Percentiles rank a stretch among this genome's conserved stretches.
Evolutionary conservation across 2,329 filamentous ascomycete genomes (phyloP).

Genomic region (Polytolypa hystricis): DNA sequence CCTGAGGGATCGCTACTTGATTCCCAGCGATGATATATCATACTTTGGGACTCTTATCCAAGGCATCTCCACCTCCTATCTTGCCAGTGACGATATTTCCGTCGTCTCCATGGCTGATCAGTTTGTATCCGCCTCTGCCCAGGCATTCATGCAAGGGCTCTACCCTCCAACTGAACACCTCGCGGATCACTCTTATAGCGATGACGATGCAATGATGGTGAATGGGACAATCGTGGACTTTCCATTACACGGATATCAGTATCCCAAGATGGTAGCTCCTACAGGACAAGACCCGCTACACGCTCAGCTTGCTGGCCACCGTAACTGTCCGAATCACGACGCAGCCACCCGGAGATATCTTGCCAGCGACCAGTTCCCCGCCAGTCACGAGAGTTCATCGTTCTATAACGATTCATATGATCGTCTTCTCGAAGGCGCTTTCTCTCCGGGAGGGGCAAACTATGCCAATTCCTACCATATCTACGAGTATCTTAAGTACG

Average conservation of each 20-base stretch:
- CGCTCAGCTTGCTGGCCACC: conserved; percentile 40
- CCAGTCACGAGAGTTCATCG: conserved; percentile 25
- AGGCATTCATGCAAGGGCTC: conserved; percentile 51
- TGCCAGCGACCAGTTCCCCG: conserved; percentile 29
- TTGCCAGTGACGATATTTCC: conserved; percentile 37
- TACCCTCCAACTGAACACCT: conserved; percentile 41
- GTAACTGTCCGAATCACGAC: conserved; percentile 32
- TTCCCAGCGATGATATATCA: conserved; percentile 15
- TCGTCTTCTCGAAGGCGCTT: conserved; percentile 32
- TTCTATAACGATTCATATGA: conserved; percentile 40
- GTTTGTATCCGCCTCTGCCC: conserved; percentile 41
- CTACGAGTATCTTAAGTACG: conserved; percentile 47
- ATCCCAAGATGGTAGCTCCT: conserved; percentile 39
- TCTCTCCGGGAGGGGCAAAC: conserved; percentile 29
- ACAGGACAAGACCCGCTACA: conserved; percentile 38
- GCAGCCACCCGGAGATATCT: conserved; percentile 31
- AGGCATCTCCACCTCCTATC: conserved; percentile 34
- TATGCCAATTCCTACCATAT: conserved; percentile 45
- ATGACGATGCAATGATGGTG: conserved; percentile 30
- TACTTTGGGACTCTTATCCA: conserved; percentile 27
- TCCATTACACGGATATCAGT: conserved; percentile 48
- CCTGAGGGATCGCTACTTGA: conserved; percentile 45
- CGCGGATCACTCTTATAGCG: conserved; percentile 21
- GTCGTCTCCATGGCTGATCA: conserved; percentile 39
- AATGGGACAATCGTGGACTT: conserved; percentile 37